A percentile compares a stretch with the other conserved stretches of the same genome.
These are phyloP conservation scores for Microbotryum intermedium DNA, from an alignment of 1,284 basidiomycete species.

Conservation along the genomic window DNA sequence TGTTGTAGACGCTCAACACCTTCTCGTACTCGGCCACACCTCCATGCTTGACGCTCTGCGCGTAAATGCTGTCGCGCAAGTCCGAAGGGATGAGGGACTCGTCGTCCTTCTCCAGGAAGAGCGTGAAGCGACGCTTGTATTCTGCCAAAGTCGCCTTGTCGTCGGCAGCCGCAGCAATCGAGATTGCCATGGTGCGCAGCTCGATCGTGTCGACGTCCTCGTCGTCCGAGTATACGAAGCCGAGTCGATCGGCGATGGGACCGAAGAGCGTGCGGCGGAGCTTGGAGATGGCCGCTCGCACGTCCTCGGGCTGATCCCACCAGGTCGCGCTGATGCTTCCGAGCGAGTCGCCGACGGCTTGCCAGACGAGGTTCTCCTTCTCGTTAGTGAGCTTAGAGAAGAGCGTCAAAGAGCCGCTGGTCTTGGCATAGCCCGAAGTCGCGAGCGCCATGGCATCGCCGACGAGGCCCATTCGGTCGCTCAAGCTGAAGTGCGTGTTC, in stretches of 20 bases:
- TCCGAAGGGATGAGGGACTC: slow-evolving; percentile 63
- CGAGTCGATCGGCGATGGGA: slow-evolving; percentile 69
- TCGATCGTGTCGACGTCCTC: slow-evolving; percentile 67
- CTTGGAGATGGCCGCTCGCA: slow-evolving; percentile 54
- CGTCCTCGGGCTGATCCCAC: slow-evolving; percentile 68
- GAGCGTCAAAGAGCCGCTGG: slow-evolving; percentile 39
- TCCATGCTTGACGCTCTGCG: slow-evolving; percentile 60
- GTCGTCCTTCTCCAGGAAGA: slow-evolving; percentile 63
- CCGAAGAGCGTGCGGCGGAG: slow-evolving; percentile 50
- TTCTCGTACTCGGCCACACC: slow-evolving; percentile 70
- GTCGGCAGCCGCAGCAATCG: slow-evolving; percentile 49
- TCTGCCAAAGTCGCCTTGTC: slow-evolving; percentile 55
- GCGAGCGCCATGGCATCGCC: slow-evolving; percentile 41
- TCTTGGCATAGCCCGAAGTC: slow-evolving; percentile 41
- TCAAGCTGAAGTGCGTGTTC: slow-evolving; percentile 58
- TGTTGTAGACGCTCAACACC: slow-evolving; percentile 59
- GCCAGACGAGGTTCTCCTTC: slow-evolving; percentile 56
- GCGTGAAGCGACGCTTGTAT: slow-evolving; percentile 62
- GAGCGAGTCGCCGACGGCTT: slow-evolving; percentile 54
- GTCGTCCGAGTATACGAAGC: slow-evolving; percentile 61
- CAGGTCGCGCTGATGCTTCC: slow-evolving; percentile 57
- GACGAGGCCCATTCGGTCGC: slow-evolving; percentile 40
- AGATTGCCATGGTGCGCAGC: slow-evolving; percentile 67
- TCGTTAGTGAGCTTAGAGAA: slow-evolving; percentile 31
- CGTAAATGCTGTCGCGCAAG: slow-evolving; percentile 27